These are phyloP conservation scores for Colletotrichum spaethianum DNA, from an alignment of 2,329 filamentous ascomycete species.

Conservation along the genomic window DNA sequence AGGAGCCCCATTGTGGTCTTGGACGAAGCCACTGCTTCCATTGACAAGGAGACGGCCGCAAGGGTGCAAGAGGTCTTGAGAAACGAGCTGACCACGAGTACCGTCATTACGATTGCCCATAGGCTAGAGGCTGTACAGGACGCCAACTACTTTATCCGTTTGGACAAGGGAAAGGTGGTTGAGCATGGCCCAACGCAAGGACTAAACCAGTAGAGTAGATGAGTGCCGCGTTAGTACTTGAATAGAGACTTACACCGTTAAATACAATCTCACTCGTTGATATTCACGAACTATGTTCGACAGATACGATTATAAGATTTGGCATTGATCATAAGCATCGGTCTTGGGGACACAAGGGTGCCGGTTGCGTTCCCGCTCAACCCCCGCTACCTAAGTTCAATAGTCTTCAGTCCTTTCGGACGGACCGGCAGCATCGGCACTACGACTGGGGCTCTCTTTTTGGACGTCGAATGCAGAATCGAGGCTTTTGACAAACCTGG, in stretches of 20 bases:
- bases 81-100: constrained; percentile 68
- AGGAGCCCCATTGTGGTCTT: constrained; percentile 72
- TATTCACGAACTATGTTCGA: not conserved
- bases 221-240: not conserved
- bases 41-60: constrained; percentile 71
- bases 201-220: constrained; percentile 11
- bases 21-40: constrained; percentile 76
- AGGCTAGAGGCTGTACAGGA: constrained; percentile 73
- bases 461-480: not conserved
- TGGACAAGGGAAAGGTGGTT: constrained; percentile 67
- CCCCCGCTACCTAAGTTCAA: not conserved
- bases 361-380: not conserved
- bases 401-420: not conserved
- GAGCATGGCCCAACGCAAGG: constrained; percentile 60
- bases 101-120: constrained; percentile 78
- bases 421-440: not conserved
- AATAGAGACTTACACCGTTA: no score
- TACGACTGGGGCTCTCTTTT: not conserved
- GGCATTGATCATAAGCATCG: not conserved
- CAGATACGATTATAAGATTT: not conserved
- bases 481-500: not conserved
- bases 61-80: constrained; percentile 71
- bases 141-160: constrained; percentile 67
- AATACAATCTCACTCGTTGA: not conserved
- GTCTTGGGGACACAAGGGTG: not conserved